Percentiles rank a stretch among this genome's conserved stretches.
These are phyloP conservation scores for Metarhizium brunneum DNA, from an alignment of 2,329 filamentous ascomycete genomes.

Conservation along the genomic window DNA sequence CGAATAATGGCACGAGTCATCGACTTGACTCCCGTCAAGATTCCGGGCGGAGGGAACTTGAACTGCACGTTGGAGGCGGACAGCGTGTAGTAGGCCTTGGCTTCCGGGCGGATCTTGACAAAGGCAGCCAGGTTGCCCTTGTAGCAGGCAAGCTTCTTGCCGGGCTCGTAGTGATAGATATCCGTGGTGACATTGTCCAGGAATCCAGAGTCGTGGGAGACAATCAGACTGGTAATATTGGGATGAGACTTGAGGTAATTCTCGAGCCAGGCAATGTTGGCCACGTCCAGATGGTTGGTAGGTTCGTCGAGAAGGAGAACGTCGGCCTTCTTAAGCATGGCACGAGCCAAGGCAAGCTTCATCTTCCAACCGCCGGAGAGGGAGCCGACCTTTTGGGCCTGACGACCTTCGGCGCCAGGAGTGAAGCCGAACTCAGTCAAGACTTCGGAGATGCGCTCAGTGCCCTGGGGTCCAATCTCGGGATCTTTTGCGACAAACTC, in stretches of 20 bases:
- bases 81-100: conserved; percentile 95
- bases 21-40: conserved; percentile 91
- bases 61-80: conserved; percentile 84
- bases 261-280: conserved; percentile 92
- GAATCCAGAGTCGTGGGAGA: conserved; percentile 97
- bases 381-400: conserved; percentile 84
- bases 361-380: conserved; percentile 99
- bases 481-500: conserved; percentile 90
- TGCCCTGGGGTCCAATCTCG: conserved; percentile 68
- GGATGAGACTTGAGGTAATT: conserved; percentile 93
- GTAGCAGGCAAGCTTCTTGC: conserved; percentile 88
- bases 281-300: conserved; percentile 95
- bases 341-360: conserved; percentile 92
- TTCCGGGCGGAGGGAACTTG: conserved; percentile 95
- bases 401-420: conserved; percentile 76
- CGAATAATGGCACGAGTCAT: conserved; percentile 88
- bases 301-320: conserved; percentile 95
- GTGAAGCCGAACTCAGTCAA: conserved; percentile 91
- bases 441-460: conserved; percentile 73
- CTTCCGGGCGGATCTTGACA: conserved; percentile 83
- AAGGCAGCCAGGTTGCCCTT: conserved; percentile 76
- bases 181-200: conserved; percentile 96
- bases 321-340: conserved; percentile 96
- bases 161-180: conserved; percentile 94
- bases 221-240: conserved; percentile 94